phyloP scores from a whole-genome alignment of 2,329 filamentous ascomycete genomes.

The Blastomyces silverae region DNA sequence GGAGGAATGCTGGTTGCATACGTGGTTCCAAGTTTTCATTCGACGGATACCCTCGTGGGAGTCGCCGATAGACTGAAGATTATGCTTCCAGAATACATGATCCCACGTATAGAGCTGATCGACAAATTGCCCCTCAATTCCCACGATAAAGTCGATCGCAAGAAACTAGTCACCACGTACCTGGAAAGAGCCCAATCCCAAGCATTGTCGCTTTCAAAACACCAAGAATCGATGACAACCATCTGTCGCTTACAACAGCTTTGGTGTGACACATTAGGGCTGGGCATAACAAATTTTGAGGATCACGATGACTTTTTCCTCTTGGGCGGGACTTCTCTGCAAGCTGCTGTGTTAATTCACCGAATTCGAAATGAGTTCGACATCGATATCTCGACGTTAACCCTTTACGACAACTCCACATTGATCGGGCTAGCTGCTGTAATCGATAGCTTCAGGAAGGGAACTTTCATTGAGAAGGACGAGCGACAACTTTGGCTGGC shows the following conservation, averaged over 20 bases:
- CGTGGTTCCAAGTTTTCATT: slow-evolving; percentile 38
- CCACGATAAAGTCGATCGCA: slow-evolving; percentile 58
- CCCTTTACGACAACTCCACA: slow-evolving; percentile 24
- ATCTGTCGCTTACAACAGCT: slow-evolving; percentile 9
- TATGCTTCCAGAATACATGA: slow-evolving; percentile 61
- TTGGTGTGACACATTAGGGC: slow-evolving; percentile 18
- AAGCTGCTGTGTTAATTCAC: slow-evolving; percentile 22
- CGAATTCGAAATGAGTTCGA: slow-evolving; percentile 20
- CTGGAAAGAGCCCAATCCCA: slow-evolving; percentile 10
- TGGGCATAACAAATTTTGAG: slow-evolving; percentile 1
- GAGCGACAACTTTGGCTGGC: slow-evolving; percentile 21
- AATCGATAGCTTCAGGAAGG: slow-evolving; percentile 13
- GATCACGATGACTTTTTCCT: slow-evolving; percentile 23
- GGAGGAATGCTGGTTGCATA: slow-evolving; percentile 23
- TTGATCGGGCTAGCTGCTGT: slow-evolving; percentile 17
- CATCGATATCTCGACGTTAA: slow-evolving; percentile 19
- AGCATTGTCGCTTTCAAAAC: neutral
- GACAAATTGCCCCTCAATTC: slow-evolving; percentile 62
- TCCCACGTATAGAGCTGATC: slow-evolving; percentile 63
- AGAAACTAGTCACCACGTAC: slow-evolving; percentile 18
- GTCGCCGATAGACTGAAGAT: slow-evolving; percentile 49
- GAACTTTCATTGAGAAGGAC: slow-evolving; percentile 10
- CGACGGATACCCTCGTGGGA: slow-evolving; percentile 48
- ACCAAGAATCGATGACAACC: slow-evolving; percentile 6
- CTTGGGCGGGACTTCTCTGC: slow-evolving; percentile 24